Conservation (phyloP, 192 early-diverging fungal species). For the Backusella macrospora region DNA sequence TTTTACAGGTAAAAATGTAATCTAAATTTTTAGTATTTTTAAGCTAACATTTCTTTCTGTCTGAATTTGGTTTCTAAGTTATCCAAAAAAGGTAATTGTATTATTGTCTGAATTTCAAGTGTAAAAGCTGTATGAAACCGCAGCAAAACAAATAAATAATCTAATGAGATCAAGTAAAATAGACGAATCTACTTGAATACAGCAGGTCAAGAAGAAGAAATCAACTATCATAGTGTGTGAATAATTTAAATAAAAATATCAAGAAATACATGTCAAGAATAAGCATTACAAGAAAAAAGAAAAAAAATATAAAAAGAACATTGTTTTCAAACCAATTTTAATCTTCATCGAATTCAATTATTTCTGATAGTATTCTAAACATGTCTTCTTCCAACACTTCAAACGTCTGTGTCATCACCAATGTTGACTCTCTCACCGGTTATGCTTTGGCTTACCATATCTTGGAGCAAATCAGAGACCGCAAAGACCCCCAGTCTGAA, state of each 20-base stretch:
- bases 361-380: neutral
- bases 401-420: conserved; percentile 28
- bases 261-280: neutral
- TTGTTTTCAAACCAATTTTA: neutral
- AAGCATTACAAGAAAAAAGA: neutral
- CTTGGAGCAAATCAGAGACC: neutral
- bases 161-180: too few species aligned
- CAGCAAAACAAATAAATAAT: neutral
- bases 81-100: too few species aligned
- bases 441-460: conserved; percentile 24
- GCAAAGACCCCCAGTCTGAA: neutral
- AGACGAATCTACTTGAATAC: neutral
- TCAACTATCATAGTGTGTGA: neutral
- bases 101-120: too few species aligned
- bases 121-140: too few species aligned
- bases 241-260: neutral
- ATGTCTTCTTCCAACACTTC: conserved; percentile 15
- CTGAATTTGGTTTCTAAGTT: too few species aligned
- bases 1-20: too few species aligned
- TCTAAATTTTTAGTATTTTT: too few species aligned
- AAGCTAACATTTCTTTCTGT: too few species aligned
- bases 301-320: neutral
- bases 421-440: conserved; percentile 24
- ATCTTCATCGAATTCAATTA: neutral
- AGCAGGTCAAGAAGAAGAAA: neutral